These are phyloP conservation scores for Metschnikowia vanudenii DNA, from an alignment of 805 yeast species.

Conservation along the genomic window DNA sequence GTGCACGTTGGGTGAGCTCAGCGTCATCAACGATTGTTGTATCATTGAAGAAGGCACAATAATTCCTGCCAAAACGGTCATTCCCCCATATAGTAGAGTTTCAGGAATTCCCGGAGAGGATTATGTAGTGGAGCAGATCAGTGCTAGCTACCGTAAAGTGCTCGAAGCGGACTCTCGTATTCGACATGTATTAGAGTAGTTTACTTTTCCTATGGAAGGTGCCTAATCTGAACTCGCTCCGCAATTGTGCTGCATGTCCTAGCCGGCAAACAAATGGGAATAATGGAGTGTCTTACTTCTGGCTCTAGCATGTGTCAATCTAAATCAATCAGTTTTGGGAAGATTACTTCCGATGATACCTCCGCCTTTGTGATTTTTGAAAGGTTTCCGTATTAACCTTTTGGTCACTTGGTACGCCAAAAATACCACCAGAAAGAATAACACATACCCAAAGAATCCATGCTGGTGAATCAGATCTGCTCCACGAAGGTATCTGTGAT, in stretches of 20 bases:
- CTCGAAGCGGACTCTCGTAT: slow-evolving; percentile 36
- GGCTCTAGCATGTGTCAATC: neutral
- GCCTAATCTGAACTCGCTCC: neutral
- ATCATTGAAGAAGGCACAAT: slow-evolving; percentile 40
- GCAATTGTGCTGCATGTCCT: too few relatives aligned
- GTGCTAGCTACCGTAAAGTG: slow-evolving; percentile 33
- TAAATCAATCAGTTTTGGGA: slow-evolving; percentile 14
- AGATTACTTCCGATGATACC: slow-evolving; percentile 16
- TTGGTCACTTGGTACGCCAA: slow-evolving; percentile 4
- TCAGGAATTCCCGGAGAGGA: slow-evolving; percentile 37
- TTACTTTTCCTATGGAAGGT: neutral
- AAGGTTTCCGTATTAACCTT: slow-evolving; percentile 3
- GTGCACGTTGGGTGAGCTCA: slow-evolving; percentile 36
- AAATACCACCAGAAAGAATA: slow-evolving; percentile 12
- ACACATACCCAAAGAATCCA: slow-evolving; percentile 45
- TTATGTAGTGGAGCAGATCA: slow-evolving; percentile 26
- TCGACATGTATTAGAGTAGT: slow-evolving; percentile 14
- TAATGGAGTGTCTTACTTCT: neutral
- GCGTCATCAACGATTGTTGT: slow-evolving; percentile 53
- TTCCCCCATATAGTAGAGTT: slow-evolving; percentile 55
- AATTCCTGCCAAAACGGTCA: slow-evolving; percentile 42
- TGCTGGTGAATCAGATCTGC: slow-evolving; percentile 45
- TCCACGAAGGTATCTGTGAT: slow-evolving; percentile 33
- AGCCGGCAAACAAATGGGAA: too few relatives aligned
- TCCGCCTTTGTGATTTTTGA: slow-evolving; percentile 1